Percentiles rank a stretch among this genome's conserved stretches.
Conservation (phyloP, 73 alveolate genomes). For the Uronychia setigera region DNA sequence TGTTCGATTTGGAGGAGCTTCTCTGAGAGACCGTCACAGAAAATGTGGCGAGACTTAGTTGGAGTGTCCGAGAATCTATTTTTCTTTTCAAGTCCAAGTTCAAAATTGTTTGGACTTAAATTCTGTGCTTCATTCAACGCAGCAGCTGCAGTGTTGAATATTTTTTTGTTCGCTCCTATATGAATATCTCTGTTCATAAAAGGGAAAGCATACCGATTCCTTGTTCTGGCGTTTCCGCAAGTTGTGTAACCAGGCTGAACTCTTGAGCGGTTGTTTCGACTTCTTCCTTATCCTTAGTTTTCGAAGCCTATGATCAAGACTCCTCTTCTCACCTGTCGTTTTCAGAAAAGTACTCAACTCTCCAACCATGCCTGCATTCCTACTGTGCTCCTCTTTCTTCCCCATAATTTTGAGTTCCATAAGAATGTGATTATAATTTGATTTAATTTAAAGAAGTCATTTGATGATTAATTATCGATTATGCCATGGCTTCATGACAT, state of each 20-base stretch:
- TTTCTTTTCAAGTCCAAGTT: background rate
- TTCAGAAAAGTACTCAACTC: background rate
- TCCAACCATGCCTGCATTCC: background rate
- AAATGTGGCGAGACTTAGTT: background rate
- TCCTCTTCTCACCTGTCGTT: background rate
- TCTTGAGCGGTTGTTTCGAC: background rate
- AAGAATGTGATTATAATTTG: no score
- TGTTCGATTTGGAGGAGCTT: background rate
- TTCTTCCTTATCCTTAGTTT: background rate
- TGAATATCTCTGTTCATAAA: background rate
- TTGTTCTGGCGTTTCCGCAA: background rate
- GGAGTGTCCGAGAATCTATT: background rate
- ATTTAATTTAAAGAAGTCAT: no score
- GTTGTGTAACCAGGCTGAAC: background rate
- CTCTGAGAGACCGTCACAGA: slow-evolving; percentile 1
- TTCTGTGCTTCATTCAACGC: background rate
- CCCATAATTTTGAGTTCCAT: background rate
- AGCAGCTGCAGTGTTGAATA: background rate
- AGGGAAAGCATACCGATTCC: background rate
- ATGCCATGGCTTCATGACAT: no score
- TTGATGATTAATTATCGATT: background rate
- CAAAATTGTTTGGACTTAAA: background rate
- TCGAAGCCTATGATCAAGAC: background rate
- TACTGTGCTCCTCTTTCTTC: background rate
- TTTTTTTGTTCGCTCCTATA: background rate